A percentile compares a stretch with the other conserved stretches of the same genome.
Evolutionary conservation across 2,329 filamentous ascomycete species (phyloP).

Genomic region (Nectriaceae sp.): DNA sequence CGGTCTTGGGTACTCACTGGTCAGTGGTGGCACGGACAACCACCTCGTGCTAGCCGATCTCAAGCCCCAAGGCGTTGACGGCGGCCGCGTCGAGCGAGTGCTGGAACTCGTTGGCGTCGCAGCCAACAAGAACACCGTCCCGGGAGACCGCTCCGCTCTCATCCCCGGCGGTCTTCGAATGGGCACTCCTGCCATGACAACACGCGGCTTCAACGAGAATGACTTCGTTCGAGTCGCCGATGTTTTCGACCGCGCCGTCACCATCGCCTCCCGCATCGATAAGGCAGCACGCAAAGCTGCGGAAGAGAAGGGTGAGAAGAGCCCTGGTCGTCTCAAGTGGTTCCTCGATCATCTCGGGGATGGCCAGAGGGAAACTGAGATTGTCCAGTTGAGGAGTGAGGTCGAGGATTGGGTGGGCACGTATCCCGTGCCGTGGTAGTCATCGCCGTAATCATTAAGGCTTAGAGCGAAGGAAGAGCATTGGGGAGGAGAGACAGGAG

Average conservation of each 20-base stretch:
- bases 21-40: constrained; percentile 94
- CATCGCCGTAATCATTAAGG: constrained; percentile 29
- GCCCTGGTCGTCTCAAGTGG: constrained; percentile 62
- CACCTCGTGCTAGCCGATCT: constrained; percentile 93
- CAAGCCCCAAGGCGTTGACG: constrained; percentile 85
- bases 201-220: constrained; percentile 82
- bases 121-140: constrained; percentile 99
- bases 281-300: constrained; percentile 71
- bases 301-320: constrained; percentile 67
- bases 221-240: constrained; percentile 88
- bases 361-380: constrained; percentile 68
- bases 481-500: neutral
- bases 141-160: constrained; percentile 90
- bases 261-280: constrained; percentile 75
- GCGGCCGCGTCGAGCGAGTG: constrained; percentile 84
- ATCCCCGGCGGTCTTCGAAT: constrained; percentile 92
- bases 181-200: constrained; percentile 97
- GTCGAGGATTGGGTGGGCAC: constrained; percentile 79
- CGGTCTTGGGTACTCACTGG: constrained; percentile 82
- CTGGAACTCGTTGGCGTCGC: constrained; percentile 92
- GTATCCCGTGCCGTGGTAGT: constrained; percentile 70
- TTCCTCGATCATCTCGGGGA: constrained; percentile 70
- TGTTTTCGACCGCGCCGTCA: constrained; percentile 81
- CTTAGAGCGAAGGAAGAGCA: neutral
- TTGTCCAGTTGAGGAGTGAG: constrained; percentile 71